Evolutionary conservation across 2,329 filamentous ascomycete genomes (phyloP).

Genomic region (Clonostachys chloroleuca): DNA sequence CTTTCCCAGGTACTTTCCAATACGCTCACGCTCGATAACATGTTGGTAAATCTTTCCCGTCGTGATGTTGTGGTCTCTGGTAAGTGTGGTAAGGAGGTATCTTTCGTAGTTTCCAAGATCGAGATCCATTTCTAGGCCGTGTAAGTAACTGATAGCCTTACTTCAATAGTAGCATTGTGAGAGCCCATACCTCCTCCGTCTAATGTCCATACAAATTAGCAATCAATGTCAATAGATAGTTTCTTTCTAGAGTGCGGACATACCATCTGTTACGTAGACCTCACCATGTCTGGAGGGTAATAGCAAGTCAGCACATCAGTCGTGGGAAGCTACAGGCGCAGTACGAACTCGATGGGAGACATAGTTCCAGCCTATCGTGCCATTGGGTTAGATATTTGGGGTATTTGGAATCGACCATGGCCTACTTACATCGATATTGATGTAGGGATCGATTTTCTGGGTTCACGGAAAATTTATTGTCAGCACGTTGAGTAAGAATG

Average conservation of each 20-base stretch:
- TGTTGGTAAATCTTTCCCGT: constrained; percentile 91
- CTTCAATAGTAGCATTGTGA: too few relatives aligned
- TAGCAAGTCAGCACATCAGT: neutral
- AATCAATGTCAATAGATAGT: too few relatives aligned
- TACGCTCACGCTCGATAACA: constrained; percentile 50
- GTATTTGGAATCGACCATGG: constrained; percentile 8
- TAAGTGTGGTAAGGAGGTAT: constrained; percentile 70
- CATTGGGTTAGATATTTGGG: constrained; percentile 28
- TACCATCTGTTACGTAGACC: constrained; percentile 35
- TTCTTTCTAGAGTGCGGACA: too few relatives aligned
- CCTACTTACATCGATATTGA: constrained; percentile 22
- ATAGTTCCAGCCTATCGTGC: constrained; percentile 5
- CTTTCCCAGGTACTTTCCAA: constrained; percentile 77
- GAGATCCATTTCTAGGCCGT: constrained; percentile 31
- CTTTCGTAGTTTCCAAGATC: constrained; percentile 56
- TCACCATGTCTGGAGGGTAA: constrained; percentile 13
- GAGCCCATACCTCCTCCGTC: too few relatives aligned
- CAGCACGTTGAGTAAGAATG: constrained; percentile 31
- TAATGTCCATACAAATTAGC: too few relatives aligned
- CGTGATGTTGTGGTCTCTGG: constrained; percentile 90
- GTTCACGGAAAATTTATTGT: constrained; percentile 14
- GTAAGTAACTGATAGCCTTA: too few relatives aligned
- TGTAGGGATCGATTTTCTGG: constrained; percentile 44
- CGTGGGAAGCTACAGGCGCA: neutral
- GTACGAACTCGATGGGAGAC: neutral